These are phyloP conservation scores for Kitagawia praeruptora DNA, from an alignment of 129 eudicot species.

Conservation along the genomic window DNA sequence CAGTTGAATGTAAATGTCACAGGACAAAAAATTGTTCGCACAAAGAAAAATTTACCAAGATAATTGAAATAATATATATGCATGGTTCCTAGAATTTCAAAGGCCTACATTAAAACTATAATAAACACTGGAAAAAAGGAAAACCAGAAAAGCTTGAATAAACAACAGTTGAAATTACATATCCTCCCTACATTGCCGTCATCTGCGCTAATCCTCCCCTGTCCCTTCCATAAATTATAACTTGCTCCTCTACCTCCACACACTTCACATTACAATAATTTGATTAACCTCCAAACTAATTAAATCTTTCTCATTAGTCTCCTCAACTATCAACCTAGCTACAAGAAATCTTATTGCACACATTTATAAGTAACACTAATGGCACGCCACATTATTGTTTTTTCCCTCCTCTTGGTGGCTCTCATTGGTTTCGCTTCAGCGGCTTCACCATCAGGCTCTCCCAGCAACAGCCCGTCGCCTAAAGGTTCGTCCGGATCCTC, in stretches of 20 bases:
- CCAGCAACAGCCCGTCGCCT: neutral
- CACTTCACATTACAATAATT: neutral
- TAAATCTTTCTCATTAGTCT: neutral
- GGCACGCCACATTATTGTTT: slow-evolving; percentile 1
- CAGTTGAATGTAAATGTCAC: no score
- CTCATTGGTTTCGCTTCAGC: slow-evolving; percentile 1
- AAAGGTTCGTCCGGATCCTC: neutral
- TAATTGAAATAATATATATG: no score
- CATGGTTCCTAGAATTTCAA: neutral
- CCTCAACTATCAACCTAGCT: neutral
- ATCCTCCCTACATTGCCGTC: slow-evolving; percentile 2
- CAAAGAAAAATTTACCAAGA: no score
- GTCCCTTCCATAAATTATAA: neutral
- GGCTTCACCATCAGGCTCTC: neutral
- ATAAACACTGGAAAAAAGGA: neutral
- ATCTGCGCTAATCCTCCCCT: neutral
- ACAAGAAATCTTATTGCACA: neutral
- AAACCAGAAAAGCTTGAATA: neutral
- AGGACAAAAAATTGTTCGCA: no score
- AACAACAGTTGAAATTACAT: neutral
- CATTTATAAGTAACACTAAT: neutral
- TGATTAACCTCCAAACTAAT: neutral
- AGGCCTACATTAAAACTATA: neutral
- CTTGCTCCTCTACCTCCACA: neutral
- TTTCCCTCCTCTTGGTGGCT: slow-evolving; percentile 3